These are phyloP conservation scores for Dioscorea cayenensis DNA, from an alignment of 116 monocot species.

Conservation along the genomic window DNA sequence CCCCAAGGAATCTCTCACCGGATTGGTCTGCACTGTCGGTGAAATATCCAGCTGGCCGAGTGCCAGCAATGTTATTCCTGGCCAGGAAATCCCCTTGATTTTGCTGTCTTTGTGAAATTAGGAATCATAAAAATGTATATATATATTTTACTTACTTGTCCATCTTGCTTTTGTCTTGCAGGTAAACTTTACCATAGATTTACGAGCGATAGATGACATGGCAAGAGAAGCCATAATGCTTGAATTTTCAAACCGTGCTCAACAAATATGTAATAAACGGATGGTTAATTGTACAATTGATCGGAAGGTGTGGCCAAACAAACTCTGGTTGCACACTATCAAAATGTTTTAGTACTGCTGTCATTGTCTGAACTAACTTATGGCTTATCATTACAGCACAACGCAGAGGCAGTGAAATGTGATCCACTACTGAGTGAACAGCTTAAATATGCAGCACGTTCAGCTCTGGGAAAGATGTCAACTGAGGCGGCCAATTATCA, in stretches of 20 bases:
- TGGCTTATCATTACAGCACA: constrained; percentile 44
- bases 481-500: background rate
- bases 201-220: constrained; percentile 62
- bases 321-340: background rate
- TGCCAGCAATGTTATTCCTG: constrained; percentile 97
- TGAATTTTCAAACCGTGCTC: constrained; percentile 46
- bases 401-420: constrained; percentile 48
- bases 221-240: constrained; percentile 54
- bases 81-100: constrained; percentile 48
- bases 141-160: too few relatives aligned
- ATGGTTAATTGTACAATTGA: constrained; percentile 70
- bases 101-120: too few relatives aligned
- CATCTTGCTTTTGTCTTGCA: constrained; percentile 9
- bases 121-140: too few relatives aligned
- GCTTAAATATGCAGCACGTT: constrained; percentile 50
- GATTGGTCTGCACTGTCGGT: constrained; percentile 91
- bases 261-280: constrained; percentile 48
- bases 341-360: background rate
- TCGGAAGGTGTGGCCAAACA: constrained; percentile 29
- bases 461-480: constrained; percentile 30
- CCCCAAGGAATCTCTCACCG: constrained; percentile 56
- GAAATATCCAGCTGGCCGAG: constrained; percentile 83
- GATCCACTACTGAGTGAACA: constrained; percentile 48
- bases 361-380: background rate
- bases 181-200: constrained; percentile 82